Percentiles rank a stretch among this genome's conserved stretches.
Evolutionary conservation across 805 yeast genomes (phyloP).

Genomic region (Danielozyma ontarioensis): DNA sequence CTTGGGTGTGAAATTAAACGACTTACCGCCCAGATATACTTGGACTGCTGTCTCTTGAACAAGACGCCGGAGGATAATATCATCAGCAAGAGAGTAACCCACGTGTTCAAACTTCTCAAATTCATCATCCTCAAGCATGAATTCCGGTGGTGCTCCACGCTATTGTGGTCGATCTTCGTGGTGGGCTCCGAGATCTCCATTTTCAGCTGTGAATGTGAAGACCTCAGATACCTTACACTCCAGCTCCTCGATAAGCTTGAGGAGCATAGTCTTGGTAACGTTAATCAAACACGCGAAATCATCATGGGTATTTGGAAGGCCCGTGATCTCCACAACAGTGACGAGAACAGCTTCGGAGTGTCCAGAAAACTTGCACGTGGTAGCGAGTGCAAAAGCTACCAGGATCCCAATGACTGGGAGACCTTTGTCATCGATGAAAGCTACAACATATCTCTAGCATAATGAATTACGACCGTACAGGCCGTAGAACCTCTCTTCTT

Average conservation of each 20-base stretch:
- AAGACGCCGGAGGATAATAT: slow-evolving; percentile 16
- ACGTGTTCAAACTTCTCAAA: slow-evolving; percentile 15
- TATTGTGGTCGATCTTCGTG: slow-evolving; percentile 25
- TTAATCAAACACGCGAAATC: slow-evolving; percentile 16
- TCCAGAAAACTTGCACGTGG: too few relatives aligned
- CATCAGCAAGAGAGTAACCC: slow-evolving; percentile 11
- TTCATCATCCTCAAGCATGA: slow-evolving; percentile 20
- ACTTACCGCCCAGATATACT: slow-evolving; percentile 16
- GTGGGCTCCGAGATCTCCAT: slow-evolving; percentile 21
- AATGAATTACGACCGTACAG: too few relatives aligned
- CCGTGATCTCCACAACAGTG: slow-evolving; percentile 19
- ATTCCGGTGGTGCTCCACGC: slow-evolving; percentile 25
- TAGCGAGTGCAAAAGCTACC: neutral
- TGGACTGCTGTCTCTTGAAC: slow-evolving; percentile 22
- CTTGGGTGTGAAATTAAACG: slow-evolving; percentile 24
- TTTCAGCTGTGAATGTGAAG: slow-evolving; percentile 18
- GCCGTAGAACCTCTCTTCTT: too few relatives aligned
- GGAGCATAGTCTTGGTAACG: slow-evolving; percentile 22
- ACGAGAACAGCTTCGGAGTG: slow-evolving; percentile 13
- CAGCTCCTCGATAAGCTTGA: slow-evolving; percentile 20
- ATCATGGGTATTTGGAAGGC: slow-evolving; percentile 23
- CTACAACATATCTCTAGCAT: slow-evolving; percentile 19
- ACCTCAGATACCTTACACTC: slow-evolving; percentile 19
- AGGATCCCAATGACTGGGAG: slow-evolving; percentile 26
- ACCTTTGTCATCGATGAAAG: slow-evolving; percentile 21